phyloP scores from a whole-genome alignment of 2,329 filamentous ascomycete genomes.

The Calonectria hongkongensis region DNA sequence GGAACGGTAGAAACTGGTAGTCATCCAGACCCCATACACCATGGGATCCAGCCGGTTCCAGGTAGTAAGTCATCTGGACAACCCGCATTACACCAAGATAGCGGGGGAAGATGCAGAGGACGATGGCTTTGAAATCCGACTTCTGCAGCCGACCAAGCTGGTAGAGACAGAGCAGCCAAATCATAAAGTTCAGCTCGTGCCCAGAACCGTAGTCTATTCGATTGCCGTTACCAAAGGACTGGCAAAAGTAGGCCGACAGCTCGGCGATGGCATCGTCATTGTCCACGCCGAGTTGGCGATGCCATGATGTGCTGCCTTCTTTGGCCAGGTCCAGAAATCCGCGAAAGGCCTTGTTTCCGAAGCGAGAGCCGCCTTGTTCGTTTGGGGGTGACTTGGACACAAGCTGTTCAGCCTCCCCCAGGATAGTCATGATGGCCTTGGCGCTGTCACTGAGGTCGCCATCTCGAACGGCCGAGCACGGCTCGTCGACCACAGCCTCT shows the following conservation, averaged over 20 bases:
- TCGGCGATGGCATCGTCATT: slow-evolving; percentile 77
- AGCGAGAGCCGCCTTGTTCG: slow-evolving; percentile 91
- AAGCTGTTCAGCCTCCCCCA: slow-evolving; percentile 81
- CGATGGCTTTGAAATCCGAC: slow-evolving; percentile 82
- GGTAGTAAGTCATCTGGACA: slow-evolving; percentile 94
- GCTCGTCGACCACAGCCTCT: slow-evolving; percentile 84
- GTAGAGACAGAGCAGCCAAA: slow-evolving; percentile 96
- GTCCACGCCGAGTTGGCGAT: slow-evolving; percentile 74
- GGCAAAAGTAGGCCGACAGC: slow-evolving; percentile 84
- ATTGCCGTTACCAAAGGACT: slow-evolving; percentile 89
- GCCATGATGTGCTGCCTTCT: slow-evolving; percentile 76
- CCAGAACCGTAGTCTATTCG: slow-evolving; percentile 98
- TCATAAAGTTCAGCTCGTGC: slow-evolving; percentile 96
- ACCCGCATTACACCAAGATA: slow-evolving; percentile 92
- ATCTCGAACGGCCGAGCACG: slow-evolving; percentile 76
- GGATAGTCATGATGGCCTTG: slow-evolving; percentile 78
- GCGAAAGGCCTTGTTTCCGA: slow-evolving; percentile 95
- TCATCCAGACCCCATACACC: slow-evolving; percentile 99
- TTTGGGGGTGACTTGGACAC: slow-evolving; percentile 84
- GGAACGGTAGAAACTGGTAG: slow-evolving; percentile 96
- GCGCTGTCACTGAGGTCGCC: slow-evolving; percentile 77
- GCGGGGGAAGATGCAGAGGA: slow-evolving; percentile 85
- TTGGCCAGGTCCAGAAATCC: slow-evolving; percentile 83
- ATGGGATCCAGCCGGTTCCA: slow-evolving; percentile 97
- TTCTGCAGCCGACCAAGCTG: slow-evolving; percentile 80